Evolutionary conservation across 2,329 filamentous ascomycete genomes (phyloP), one percentile per base, ranked within the genome.

Genomic region (Alternaria panax): DNA sequence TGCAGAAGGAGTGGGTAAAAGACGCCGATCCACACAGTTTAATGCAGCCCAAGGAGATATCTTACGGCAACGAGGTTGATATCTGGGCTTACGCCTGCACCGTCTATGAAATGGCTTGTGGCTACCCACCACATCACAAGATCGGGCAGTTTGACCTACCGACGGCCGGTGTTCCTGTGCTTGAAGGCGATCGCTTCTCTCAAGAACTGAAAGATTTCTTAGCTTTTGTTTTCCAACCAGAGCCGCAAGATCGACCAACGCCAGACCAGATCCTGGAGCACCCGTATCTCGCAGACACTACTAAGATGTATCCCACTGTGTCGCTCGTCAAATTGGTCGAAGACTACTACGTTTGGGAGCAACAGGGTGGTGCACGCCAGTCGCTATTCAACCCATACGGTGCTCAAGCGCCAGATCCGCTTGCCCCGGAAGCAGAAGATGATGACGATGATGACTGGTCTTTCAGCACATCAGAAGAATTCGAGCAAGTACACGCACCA

Each of bases 11-110:
- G 59, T 77, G 74, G 67, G 86, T 89, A 57, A 82, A 85, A 36
- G 82, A 85, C 4, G 82, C 85, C 9, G 87, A 87, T 52, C 74
- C 72, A 5, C 91, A 91, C 72, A 89, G 72, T 48, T 57, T 69
- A 14, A 52, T 71, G 3, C 65, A 69, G 20, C 73, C 89, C 59
- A 89, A 87, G 14, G 88, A 78, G 51, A 72, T 78, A 32, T 66
- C 74, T 3, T 85, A 85, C 65, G 81, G 83, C 11, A 80, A 76
- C 7, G 83, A 85, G 56, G 78, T 85, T 42, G 92, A 95, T 68
- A 92, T 93, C 51, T 95, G 92, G 92, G 91, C 92, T 2, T 93
- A 92, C 73, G 92, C 92, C 2, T 90, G 91, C 62, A 90, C 93
- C 75, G 83, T 92, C 2, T 92, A 87, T 69, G 92, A 95, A 76